Evolutionary conservation across 1,284 basidiomycete genomes (phyloP).

Genomic region (Anthracocystis panici-leucophaei): DNA sequence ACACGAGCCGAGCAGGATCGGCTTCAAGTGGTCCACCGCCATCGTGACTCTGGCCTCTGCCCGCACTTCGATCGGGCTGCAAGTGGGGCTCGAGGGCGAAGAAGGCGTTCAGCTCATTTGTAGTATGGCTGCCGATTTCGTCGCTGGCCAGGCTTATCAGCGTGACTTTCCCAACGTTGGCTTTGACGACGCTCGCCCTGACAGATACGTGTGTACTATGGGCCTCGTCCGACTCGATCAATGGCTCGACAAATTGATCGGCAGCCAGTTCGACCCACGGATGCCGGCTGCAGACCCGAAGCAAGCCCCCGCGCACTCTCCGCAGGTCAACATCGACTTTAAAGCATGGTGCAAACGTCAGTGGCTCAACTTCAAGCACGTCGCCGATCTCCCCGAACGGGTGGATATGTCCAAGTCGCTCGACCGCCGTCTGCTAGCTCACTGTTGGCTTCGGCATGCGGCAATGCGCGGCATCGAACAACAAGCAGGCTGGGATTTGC

Average conservation of each 20-base stretch:
- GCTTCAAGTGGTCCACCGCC: not conserved
- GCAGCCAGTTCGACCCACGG: not conserved
- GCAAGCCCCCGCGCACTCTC: not conserved
- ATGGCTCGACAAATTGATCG: not conserved
- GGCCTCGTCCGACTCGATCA: not conserved
- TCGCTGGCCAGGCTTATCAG: not conserved
- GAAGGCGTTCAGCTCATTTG: not conserved
- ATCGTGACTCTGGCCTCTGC: not conserved
- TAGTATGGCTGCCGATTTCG: not conserved
- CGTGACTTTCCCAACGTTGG: not conserved
- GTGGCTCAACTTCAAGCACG: constrained; percentile 8
- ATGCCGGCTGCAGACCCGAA: not conserved
- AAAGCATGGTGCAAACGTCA: not conserved
- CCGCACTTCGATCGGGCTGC: not conserved
- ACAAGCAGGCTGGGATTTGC: constrained; percentile 2
- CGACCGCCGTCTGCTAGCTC: not conserved
- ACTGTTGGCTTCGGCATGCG: not conserved
- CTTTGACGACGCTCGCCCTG: not conserved
- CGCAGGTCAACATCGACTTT: not conserved
- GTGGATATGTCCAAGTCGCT: not conserved
- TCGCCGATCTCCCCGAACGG: not conserved
- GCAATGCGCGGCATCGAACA: not conserved
- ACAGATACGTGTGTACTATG: not conserved
- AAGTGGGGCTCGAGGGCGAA: not conserved
- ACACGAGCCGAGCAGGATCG: not conserved